phyloP scores from a whole-genome alignment of 1,284 basidiomycete species.

The Microbotryum saponariae region DNA sequence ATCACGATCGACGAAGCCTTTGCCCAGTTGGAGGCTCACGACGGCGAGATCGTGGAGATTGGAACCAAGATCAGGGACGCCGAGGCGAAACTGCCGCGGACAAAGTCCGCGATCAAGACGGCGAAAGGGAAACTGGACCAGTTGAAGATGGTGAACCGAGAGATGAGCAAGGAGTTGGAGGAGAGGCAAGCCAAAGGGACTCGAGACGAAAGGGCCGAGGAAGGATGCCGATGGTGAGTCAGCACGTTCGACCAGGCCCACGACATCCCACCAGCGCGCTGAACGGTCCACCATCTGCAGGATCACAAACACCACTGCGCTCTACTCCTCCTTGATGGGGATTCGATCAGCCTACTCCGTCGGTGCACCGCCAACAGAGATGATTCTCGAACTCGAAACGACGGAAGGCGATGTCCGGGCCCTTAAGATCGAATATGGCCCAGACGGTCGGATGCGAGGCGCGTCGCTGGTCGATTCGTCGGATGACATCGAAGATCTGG shows the following conservation, averaged over 20 bases:
- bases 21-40: conserved; percentile 25
- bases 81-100: conserved; percentile 12
- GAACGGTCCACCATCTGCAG: background rate
- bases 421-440: conserved; percentile 14
- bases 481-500: conserved; percentile 24
- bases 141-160: conserved; percentile 19
- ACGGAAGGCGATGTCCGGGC: conserved; percentile 13
- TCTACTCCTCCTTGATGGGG: conserved; percentile 25
- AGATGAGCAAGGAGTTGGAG: conserved; percentile 24
- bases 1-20: conserved; percentile 32
- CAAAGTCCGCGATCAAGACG: conserved; percentile 24
- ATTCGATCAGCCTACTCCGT: conserved; percentile 19
- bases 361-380: conserved; percentile 14
- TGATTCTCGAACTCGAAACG: conserved; percentile 18
- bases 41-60: conserved; percentile 11
- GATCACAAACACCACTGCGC: conserved; percentile 20
- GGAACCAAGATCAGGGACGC: conserved; percentile 12
- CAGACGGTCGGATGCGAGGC: conserved; percentile 11
- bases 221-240: conserved; percentile 32
- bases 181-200: conserved; percentile 31
- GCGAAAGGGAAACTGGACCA: conserved; percentile 29
- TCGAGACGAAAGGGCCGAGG: conserved; percentile 31
- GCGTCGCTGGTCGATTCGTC: conserved; percentile 28
- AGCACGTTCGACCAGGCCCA: too few relatives aligned
- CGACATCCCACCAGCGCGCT: too few relatives aligned